A percentile compares a stretch with the other conserved stretches of the same genome.
Evolutionary conservation across 208 protist genomes (phyloP).

Genomic region (Strigomonas galati): DNA sequence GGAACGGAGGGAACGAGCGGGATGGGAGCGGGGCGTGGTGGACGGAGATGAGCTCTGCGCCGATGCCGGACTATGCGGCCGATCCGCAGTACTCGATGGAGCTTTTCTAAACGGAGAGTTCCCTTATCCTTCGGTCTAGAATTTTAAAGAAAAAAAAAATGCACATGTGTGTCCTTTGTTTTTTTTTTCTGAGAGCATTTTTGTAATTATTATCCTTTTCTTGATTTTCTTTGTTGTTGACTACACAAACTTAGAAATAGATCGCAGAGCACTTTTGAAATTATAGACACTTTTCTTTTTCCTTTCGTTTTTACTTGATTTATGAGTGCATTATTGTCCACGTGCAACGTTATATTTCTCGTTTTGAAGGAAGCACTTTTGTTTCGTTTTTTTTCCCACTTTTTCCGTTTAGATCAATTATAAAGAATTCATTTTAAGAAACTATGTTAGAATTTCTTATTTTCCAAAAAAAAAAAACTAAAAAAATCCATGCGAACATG

Average conservation of each 20-base stretch:
- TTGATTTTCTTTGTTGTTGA: neutral
- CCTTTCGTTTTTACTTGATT: slow-evolving; percentile 4
- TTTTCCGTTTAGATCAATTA: neutral
- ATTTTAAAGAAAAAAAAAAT: no score
- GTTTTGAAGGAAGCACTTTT: neutral
- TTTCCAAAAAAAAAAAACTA: slow-evolving; percentile 7
- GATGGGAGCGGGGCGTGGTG: slow-evolving; percentile 65
- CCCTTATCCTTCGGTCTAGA: no score
- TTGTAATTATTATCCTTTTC: slow-evolving; percentile 3
- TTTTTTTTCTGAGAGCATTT: slow-evolving; percentile 1
- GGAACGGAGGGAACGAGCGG: neutral
- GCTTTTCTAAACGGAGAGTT: slow-evolving; percentile 65
- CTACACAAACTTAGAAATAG: neutral
- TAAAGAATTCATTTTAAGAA: no score
- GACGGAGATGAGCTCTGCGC: slow-evolving; percentile 76
- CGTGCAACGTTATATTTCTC: no score
- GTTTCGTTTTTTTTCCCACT: slow-evolving; percentile 17
- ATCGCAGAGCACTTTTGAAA: no score
- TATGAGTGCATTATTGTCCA: no score
- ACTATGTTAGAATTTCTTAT: neutral
- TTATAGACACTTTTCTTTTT: slow-evolving; percentile 13
- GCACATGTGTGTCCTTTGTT: no score
- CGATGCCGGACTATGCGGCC: slow-evolving; percentile 72
- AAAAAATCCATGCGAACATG: slow-evolving; percentile 7
- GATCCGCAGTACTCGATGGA: slow-evolving; percentile 92